Evolutionary conservation across 768 basidiomycete species (phyloP).

Genomic region (Naganishia vishniacii): DNA sequence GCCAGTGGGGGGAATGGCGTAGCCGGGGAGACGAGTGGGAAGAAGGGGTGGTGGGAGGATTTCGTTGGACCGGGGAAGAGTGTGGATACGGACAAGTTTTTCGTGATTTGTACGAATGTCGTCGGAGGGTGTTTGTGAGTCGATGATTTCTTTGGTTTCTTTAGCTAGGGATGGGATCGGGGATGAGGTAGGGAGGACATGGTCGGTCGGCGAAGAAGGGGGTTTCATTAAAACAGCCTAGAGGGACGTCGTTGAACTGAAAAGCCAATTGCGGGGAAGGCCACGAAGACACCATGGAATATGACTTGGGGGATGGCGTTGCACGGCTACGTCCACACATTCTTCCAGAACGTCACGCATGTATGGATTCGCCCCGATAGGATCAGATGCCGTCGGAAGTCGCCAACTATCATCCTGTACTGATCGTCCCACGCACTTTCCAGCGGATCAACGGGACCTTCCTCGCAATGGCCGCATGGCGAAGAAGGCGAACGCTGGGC

Average conservation of each 20-base stretch:
- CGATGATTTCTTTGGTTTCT: not conserved
- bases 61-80: slow-evolving; percentile 95
- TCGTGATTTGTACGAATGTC: slow-evolving; percentile 91
- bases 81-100: slow-evolving; percentile 86
- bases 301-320: too few relatives aligned
- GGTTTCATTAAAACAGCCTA: too few relatives aligned
- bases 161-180: not conserved
- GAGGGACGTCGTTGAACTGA: too few relatives aligned
- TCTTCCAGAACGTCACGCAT: not conserved
- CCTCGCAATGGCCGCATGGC: slow-evolving; percentile 63
- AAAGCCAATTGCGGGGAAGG: too few relatives aligned
- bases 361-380: not conserved
- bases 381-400: too few relatives aligned
- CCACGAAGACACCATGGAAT: too few relatives aligned
- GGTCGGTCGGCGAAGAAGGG: not conserved
- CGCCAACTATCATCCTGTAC: too few relatives aligned
- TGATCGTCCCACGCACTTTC: too few relatives aligned
- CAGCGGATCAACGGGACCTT: slow-evolving; percentile 83
- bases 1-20: slow-evolving; percentile 44
- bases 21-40: slow-evolving; percentile 70
- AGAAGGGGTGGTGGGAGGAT: slow-evolving; percentile 97
- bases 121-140: slow-evolving; percentile 80
- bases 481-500: slow-evolving; percentile 63
- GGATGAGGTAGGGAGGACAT: not conserved
- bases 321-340: too few relatives aligned